Conservation (phyloP, 495 filamentous ascomycete species). For the Xylaria cubensis region DNA sequence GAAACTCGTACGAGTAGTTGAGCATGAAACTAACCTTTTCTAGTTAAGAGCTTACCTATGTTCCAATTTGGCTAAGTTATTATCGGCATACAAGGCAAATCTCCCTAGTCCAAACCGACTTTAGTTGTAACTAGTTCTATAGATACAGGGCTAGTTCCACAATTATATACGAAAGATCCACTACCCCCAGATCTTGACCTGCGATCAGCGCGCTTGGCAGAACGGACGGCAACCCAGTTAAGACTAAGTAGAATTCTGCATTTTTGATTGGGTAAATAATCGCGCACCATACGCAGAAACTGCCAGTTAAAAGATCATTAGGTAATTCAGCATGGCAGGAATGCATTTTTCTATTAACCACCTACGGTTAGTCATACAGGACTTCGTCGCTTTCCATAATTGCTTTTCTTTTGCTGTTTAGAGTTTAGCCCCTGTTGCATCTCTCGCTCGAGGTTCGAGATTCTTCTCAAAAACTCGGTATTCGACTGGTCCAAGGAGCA, state of each 20-base stretch:
- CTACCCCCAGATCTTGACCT: too few relatives aligned
- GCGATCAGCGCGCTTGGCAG: not conserved
- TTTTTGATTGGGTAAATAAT: not conserved
- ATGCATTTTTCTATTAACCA: not conserved
- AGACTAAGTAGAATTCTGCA: not conserved
- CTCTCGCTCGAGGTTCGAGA: not conserved
- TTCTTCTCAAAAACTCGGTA: slow-evolving; percentile 27
- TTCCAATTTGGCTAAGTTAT: too few relatives aligned
- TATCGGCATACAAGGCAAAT: too few relatives aligned
- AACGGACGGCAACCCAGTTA: not conserved
- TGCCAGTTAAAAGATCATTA: not conserved
- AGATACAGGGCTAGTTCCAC: too few relatives aligned
- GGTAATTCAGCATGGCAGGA: not conserved
- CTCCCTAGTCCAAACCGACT: too few relatives aligned
- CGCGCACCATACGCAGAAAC: not conserved
- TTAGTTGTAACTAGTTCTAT: too few relatives aligned
- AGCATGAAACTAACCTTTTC: too few relatives aligned
- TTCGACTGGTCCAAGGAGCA: slow-evolving; percentile 19
- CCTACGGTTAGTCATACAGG: not conserved
- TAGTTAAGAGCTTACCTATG: too few relatives aligned
- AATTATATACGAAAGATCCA: too few relatives aligned
- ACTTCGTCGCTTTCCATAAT: not conserved
- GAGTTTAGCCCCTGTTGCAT: slow-evolving; percentile 9
- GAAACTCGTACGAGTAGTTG: too few relatives aligned
- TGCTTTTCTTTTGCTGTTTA: not conserved